A percentile compares a stretch with the other conserved stretches of the same genome.
Evolutionary conservation across 148 eudicot species (phyloP).

Genomic region (Rhododendron simsii): DNA sequence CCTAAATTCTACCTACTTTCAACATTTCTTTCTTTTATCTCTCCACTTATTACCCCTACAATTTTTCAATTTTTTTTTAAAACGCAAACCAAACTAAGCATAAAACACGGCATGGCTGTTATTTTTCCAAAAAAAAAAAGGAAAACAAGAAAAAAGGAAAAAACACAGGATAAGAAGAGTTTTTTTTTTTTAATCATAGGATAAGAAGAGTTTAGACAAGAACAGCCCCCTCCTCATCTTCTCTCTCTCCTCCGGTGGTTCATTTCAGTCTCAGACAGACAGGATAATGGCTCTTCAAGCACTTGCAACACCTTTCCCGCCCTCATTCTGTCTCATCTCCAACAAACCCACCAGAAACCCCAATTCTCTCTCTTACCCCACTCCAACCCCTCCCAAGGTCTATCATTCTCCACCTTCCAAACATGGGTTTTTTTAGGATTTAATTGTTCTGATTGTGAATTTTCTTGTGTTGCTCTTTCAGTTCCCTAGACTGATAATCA

Average conservation of each 20-base stretch:
- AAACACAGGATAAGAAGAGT: neutral
- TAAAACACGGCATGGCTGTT: too few species aligned
- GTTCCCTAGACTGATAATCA: constrained; percentile 35
- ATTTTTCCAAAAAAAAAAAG: neutral
- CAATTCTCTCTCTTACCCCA: constrained; percentile 21
- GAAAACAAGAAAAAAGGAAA: neutral
- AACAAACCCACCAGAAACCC: constrained; percentile 11
- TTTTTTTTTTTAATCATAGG: too few species aligned
- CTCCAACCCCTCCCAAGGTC: constrained; percentile 33
- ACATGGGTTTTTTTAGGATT: neutral
- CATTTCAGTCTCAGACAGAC: neutral
- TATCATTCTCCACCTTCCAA: neutral
- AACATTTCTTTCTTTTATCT: too few species aligned
- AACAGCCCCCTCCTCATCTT: neutral
- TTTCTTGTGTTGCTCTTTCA: neutral
- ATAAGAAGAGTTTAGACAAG: neutral
- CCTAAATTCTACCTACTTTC: too few species aligned
- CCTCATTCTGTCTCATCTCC: constrained; percentile 16
- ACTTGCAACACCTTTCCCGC: constrained; percentile 13
- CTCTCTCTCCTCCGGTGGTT: neutral
- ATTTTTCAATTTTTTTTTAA: too few species aligned
- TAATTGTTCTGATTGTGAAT: neutral
- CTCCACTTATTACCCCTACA: too few species aligned
- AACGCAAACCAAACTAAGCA: too few species aligned
- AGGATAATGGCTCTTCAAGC: constrained; percentile 14